phyloP scores from a whole-genome alignment of 164 flowering plant species.

The Magnolia changhungtana region DNA sequence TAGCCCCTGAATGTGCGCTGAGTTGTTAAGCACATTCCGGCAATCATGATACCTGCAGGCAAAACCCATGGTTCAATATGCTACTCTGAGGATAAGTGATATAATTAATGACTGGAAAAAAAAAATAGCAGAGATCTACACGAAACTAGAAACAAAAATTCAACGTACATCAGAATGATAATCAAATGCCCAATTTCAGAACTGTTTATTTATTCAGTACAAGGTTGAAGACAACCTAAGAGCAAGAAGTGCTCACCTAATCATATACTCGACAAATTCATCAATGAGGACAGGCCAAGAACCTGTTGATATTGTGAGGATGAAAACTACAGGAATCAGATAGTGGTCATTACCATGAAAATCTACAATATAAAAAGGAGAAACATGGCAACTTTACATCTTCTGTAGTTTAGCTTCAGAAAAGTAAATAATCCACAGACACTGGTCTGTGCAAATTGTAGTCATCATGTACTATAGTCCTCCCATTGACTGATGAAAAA shows the following conservation, averaged over 20 bases:
- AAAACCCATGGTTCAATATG: not conserved
- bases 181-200: not conserved
- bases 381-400: not conserved
- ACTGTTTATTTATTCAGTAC: not conserved
- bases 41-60: not conserved
- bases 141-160: too few relatives aligned
- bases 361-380: not conserved
- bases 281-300: constrained; percentile 5
- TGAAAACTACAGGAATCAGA: not conserved
- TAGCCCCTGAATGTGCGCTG: not conserved
- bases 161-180: not conserved
- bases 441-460: not conserved
- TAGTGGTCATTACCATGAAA: not conserved
- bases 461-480: not conserved
- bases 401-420: not conserved
- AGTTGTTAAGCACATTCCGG: not conserved
- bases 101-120: not conserved
- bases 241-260: not conserved
- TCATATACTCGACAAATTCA: constrained; percentile 2
- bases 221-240: not conserved
- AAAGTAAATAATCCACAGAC: not conserved
- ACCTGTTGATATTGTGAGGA: not conserved
- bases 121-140: too few relatives aligned
- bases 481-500: not conserved
- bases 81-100: not conserved